A percentile compares a stretch with the other conserved stretches of the same genome.
These are phyloP conservation scores for Pseudopediastrum boryanum DNA, from an alignment of 139 green algal genomes.

Conservation along the genomic window DNA sequence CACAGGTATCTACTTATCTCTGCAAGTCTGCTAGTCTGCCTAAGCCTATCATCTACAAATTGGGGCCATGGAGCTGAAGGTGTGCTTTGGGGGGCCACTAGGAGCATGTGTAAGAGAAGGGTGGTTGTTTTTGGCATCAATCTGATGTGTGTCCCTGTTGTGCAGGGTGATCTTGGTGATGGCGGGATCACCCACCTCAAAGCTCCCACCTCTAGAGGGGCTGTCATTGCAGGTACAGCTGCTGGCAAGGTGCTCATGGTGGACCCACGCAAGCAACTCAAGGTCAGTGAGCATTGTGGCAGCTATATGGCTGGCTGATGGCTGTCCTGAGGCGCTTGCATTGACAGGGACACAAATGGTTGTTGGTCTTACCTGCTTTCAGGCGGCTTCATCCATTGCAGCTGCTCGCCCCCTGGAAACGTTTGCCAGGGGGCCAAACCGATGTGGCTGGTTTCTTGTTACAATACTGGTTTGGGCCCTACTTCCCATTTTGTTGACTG, in stretches of 20 bases:
- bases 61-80: background rate
- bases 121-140: constrained; percentile 8
- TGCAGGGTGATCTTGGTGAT: no score
- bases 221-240: constrained; percentile 19
- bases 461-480: no score
- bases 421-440: background rate
- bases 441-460: background rate
- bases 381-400: background rate
- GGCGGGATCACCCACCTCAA: no score
- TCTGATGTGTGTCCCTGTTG: constrained; percentile 26
- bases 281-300: constrained; percentile 19
- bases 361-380: background rate
- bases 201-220: no score
- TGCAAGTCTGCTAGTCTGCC: no score
- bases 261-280: constrained; percentile 57
- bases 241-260: constrained; percentile 37
- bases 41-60: no score
- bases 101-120: background rate
- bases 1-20: no score
- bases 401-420: background rate
- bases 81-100: background rate
- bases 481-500: no score
- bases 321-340: background rate
- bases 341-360: background rate
- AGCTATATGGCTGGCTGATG: background rate